These are phyloP conservation scores for Geotrichum restrictum DNA, from an alignment of 1,139 yeast genomes.

Conservation along the genomic window DNA sequence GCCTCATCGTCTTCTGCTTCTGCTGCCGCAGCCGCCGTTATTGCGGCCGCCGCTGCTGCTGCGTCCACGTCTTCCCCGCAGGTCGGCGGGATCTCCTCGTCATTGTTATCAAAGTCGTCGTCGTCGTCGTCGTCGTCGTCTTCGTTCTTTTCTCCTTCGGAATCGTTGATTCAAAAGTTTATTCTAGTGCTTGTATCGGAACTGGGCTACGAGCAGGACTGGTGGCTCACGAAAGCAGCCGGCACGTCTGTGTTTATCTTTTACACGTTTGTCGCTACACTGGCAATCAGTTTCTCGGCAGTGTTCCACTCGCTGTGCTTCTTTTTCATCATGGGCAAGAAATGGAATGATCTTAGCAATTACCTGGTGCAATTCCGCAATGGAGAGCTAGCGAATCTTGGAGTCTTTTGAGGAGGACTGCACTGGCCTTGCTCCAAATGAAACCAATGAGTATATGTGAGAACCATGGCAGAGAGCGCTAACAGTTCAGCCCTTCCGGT, in stretches of 20 bases:
- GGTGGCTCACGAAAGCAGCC: slow-evolving; percentile 13
- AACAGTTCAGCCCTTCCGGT: neutral
- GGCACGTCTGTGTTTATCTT: slow-evolving; percentile 9
- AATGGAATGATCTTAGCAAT: slow-evolving; percentile 12
- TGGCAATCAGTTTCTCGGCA: slow-evolving; percentile 14
- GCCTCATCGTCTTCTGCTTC: neutral
- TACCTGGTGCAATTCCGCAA: slow-evolving; percentile 5
- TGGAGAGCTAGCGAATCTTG: slow-evolving; percentile 8
- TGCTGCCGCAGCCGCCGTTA: neutral
- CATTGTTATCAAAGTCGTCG: neutral
- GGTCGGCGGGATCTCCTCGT: too few species aligned
- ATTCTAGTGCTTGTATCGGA: slow-evolving; percentile 13
- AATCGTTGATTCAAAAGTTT: slow-evolving; percentile 8
- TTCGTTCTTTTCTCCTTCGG: neutral
- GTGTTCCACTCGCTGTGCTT: slow-evolving; percentile 15
- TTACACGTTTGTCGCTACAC: slow-evolving; percentile 14
- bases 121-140: too few species aligned
- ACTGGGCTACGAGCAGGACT: slow-evolving; percentile 12
- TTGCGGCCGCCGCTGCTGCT: neutral
- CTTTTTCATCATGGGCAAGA: slow-evolving; percentile 12
- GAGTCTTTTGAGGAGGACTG: slow-evolving; percentile 12
- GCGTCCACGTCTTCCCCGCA: neutral
- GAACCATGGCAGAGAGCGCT: too few species aligned
- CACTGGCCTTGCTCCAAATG: neutral
- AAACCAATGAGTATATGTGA: neutral